Evolutionary conservation across 75 land plant genomes (phyloP), one percentile per base, ranked within the genome.

Genomic region (Ceratopteris richardii): DNA sequence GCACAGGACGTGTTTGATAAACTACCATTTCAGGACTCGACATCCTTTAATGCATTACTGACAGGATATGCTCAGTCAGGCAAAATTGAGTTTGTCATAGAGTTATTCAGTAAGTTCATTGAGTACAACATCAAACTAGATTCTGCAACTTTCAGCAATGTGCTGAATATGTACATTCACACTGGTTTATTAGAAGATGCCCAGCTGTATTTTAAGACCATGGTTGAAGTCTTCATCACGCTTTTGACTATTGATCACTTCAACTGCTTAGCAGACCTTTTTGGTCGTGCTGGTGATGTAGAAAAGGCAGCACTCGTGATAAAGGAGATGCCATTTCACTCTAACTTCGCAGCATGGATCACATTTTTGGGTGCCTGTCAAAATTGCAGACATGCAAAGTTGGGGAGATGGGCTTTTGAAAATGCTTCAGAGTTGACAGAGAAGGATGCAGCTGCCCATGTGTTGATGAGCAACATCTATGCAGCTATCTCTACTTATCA

Each of bases 241-340:
- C 25, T 7, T 50, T 64, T 58, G 25, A 68, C 65, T 31, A 56
- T 63, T 12, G 64, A 73, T 61, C 81, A 72, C 31, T 46, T 0
- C 41, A 56, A 54, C 21, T 78, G 81, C 41, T 33, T 78, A 16
- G 76, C 68, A 25, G 76, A 72, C 41, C 62, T 78, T 12, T 65
- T 78, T 13, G 72, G 76, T 24, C 71, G 81, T 17, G 76, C 81
- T 57, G 81, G 81, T 54, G 68, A 64, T 30, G 37, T 78, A 5
- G 62, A 31, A 18, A 75, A 78, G 36, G 76, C 81, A 19, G 72
- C 67, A 63, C 27, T 30, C 2, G 68, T 69, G 37, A 78, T 78
- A 0, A 2, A 26, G 20, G 51, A 51, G 50, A 46, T 46, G 22
- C 50, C 50, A 21, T 46, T 21, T 14, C 50, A 14, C 17, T 2